Evolutionary conservation across 306 rosid species (phyloP).

Genomic region (Ammopiptanthus mongolicus): DNA sequence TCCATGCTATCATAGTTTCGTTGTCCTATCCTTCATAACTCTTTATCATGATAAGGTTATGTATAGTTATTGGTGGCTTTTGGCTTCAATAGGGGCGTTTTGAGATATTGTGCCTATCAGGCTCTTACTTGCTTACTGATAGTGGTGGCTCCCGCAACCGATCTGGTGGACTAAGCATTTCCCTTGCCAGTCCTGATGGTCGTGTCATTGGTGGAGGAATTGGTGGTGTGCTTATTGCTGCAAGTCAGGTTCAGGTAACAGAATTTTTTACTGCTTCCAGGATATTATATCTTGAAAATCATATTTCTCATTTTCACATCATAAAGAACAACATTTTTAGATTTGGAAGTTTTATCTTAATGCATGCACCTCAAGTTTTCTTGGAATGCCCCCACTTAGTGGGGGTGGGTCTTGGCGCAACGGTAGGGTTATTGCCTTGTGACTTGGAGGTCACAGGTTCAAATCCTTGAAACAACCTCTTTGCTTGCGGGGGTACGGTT

Average conservation of each 20-base stretch:
- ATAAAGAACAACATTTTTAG: background rate
- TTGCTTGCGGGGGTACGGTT: too few species aligned
- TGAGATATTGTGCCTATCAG: constrained; percentile 84
- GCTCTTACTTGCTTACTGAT: constrained; percentile 71
- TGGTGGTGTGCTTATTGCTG: constrained; percentile 84
- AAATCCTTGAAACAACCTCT: too few species aligned
- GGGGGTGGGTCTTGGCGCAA: too few species aligned
- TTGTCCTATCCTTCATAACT: background rate
- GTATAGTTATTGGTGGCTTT: constrained; percentile 11
- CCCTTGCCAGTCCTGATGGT: constrained; percentile 94
- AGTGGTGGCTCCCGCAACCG: constrained; percentile 54
- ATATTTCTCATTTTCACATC: background rate
- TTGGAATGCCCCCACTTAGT: too few species aligned
- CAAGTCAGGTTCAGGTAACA: constrained; percentile 83
- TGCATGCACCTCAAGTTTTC: too few species aligned
- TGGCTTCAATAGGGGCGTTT: constrained; percentile 68
- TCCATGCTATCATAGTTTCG: too few species aligned
- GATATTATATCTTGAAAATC: background rate
- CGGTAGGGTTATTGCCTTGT: too few species aligned
- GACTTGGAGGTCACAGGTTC: too few species aligned
- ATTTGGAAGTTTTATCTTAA: background rate
- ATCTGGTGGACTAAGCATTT: constrained; percentile 67
- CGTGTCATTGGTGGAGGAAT: constrained; percentile 88
- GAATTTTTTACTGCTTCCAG: background rate
- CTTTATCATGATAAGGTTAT: background rate